Base-by-base conservation (phyloP, 768 basidiomycete species). In the Tulasnella sp. region DNA sequence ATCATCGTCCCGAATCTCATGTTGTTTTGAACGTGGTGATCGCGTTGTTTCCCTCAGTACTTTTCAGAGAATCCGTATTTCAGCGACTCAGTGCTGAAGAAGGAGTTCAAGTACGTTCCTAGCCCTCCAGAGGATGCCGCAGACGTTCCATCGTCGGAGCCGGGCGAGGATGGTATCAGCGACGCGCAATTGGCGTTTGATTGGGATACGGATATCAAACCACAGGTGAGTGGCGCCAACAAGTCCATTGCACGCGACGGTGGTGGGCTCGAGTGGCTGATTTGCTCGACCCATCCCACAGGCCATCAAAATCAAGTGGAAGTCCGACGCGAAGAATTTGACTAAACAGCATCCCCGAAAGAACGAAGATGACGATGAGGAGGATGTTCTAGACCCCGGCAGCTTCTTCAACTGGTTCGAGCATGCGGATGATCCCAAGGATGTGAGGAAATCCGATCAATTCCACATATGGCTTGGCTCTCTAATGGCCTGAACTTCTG, bases 371-470 rank as follows among this genome's bases (percentile, higher is more conserved):
- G 91, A 91, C 12, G 83, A 82, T 34, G 90, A 89, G 37, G 93
- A 93, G 24, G 86, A 84, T 6, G 89, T 89, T 60, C 88, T 90
- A 37, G 95, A 96, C 75, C 86, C 89, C 75, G 95, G 95, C 79
- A 94, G 92, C 84, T 95, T 96, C 88, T 96, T 96, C 90, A 95
- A 95, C 87, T 93, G 93, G 84, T 95, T 96, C 81, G 94, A 93
- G 86, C 84, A 89, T 81, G 88, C 88, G 16, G 84, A 87, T 54
- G 89, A 90, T 20, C 90, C 88, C 81, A 93, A 94, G 82, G 94
- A 94, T 84, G 64, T 69, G 64, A 54, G 54, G 6, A 37, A 37
- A 37, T 69, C 28, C 31, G n/a, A 69, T 87, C 90, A 86, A 46
- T 46, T 28, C 74, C 44, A 22, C 28, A 44, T 31, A 24, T 42